These are phyloP conservation scores for Persicaria tinctoria DNA, from an alignment of 148 eudicot species.

Conservation along the genomic window DNA sequence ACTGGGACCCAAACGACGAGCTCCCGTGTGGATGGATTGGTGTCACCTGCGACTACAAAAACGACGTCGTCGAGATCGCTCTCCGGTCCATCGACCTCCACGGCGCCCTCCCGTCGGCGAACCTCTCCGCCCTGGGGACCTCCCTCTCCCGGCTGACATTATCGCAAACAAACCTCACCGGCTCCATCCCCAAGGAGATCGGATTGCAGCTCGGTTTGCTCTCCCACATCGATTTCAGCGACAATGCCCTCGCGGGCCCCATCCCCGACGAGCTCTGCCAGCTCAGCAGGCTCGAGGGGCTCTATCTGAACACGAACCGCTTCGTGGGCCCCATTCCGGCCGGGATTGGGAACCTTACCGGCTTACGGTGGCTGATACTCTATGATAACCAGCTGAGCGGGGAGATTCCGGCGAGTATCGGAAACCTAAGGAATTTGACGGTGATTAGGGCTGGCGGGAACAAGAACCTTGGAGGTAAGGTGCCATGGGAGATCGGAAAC, in stretches of 20 bases:
- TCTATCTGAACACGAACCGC: constrained; percentile 52
- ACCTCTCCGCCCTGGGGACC: constrained; percentile 40
- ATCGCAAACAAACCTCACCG: constrained; percentile 62
- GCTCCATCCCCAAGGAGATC: constrained; percentile 53
- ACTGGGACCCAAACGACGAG: constrained; percentile 48
- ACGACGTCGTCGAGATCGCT: constrained; percentile 48
- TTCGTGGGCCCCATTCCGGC: constrained; percentile 55
- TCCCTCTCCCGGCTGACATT: constrained; percentile 39
- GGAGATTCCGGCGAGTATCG: constrained; percentile 56
- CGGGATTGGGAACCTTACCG: constrained; percentile 52
- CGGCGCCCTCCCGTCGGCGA: constrained; percentile 43
- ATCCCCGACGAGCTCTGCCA: constrained; percentile 51
- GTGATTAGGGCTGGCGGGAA: constrained; percentile 85
- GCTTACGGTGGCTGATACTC: constrained; percentile 38
- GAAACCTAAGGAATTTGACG: constrained; percentile 40
- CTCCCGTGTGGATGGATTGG: constrained; percentile 74
- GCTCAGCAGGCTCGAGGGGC: constrained; percentile 44
- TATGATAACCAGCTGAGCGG: constrained; percentile 86
- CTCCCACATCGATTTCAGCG: constrained; percentile 56
- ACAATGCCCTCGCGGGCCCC: constrained; percentile 61
- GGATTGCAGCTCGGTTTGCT: constrained; percentile 30
- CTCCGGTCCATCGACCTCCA: constrained; percentile 58
- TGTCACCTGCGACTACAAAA: constrained; percentile 43
- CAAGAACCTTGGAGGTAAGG: constrained; percentile 62
- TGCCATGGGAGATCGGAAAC: constrained; percentile 71